These are phyloP conservation scores for Phytophthora cactorum DNA, from an alignment of 352 stramenopile genomes.

Conservation along the genomic window DNA sequence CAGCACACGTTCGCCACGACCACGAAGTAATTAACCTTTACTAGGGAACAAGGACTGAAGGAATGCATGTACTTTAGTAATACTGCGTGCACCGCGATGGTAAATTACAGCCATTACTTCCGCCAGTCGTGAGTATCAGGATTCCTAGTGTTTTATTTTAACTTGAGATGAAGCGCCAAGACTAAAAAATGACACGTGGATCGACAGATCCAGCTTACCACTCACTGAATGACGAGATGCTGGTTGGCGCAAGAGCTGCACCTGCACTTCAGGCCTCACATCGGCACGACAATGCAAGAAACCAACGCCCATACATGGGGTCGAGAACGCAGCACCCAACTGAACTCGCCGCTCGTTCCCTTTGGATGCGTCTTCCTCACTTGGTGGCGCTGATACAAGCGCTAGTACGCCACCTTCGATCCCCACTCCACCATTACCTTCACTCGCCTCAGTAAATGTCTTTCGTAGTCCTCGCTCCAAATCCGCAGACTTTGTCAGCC, in stretches of 20 bases:
- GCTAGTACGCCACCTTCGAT: conserved; percentile 68
- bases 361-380: background rate
- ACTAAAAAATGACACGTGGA: conserved; percentile 39
- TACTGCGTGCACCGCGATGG: no score
- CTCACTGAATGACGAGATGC: background rate
- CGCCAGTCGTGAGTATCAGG: no score
- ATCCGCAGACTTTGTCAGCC: conserved; percentile 32
- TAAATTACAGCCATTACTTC: no score
- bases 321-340: conserved; percentile 69
- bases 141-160: no score
- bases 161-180: background rate
- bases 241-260: conserved; percentile 58
- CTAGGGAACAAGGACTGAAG: no score
- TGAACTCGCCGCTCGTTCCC: conserved; percentile 28
- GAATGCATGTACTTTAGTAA: no score
- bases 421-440: conserved; percentile 39
- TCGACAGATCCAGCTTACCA: conserved; percentile 16
- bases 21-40: no score
- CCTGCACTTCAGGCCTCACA: conserved; percentile 29
- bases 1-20: no score
- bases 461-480: conserved; percentile 41
- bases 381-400: conserved; percentile 20
- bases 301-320: conserved; percentile 70
- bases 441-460: conserved; percentile 40
- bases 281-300: conserved; percentile 39